phyloP scores from a whole-genome alignment of 164 flowering plant genomes.

The Paratinospora sagittata region DNA sequence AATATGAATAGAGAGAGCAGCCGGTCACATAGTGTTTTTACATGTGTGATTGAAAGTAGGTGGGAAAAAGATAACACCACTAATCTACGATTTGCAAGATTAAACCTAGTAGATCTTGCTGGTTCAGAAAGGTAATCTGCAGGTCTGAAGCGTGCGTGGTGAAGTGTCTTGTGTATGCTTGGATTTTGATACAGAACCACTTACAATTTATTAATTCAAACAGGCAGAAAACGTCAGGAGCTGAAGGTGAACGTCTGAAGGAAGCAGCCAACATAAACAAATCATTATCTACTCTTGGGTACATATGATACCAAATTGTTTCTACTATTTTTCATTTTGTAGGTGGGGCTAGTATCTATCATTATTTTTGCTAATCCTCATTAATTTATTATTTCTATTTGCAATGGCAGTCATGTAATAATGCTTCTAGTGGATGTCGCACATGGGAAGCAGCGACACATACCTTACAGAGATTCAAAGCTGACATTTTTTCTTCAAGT shows the following conservation, averaged over 20 bases:
- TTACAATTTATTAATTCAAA: conserved; percentile 13
- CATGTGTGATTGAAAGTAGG: conserved; percentile 89
- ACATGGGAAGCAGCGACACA: conserved; percentile 73
- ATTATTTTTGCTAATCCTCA: neutral
- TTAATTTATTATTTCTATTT: neutral
- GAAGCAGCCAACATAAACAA: conserved; percentile 97
- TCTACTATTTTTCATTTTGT: neutral
- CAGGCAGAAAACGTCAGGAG: conserved; percentile 98
- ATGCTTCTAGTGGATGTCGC: conserved; percentile 93
- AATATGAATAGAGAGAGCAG: conserved; percentile 99
- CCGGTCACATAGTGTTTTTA: conserved; percentile 98
- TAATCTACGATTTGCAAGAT: conserved; percentile 80
- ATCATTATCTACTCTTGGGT: conserved; percentile 95
- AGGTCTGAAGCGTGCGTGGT: neutral
- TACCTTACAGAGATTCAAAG: conserved; percentile 97
- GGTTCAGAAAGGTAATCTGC: conserved; percentile 88
- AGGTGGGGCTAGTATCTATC: conserved; percentile 2
- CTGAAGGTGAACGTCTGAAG: conserved; percentile 96
- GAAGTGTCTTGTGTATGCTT: conserved; percentile 1
- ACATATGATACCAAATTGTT: conserved; percentile 16
- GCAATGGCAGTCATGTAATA: conserved; percentile 77
- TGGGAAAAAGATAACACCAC: conserved; percentile 90
- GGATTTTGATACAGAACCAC: neutral
- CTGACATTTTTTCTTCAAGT: conserved; percentile 99
- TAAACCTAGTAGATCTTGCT: conserved; percentile 98